These are phyloP conservation scores for Sporobolomyces pararoseus DNA, from an alignment of 768 basidiomycete species.

Conservation along the genomic window DNA sequence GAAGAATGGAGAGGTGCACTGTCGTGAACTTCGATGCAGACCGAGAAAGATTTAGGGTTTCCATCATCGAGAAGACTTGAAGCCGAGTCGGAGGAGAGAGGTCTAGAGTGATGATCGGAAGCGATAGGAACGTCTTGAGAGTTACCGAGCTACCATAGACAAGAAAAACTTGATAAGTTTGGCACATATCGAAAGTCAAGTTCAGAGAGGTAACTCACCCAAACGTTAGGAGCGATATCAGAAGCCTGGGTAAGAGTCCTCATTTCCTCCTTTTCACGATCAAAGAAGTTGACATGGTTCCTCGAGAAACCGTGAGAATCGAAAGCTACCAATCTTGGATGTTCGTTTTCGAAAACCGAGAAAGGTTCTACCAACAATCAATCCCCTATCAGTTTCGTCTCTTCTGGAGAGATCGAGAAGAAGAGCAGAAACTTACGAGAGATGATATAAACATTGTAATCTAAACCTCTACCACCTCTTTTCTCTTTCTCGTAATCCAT, in stretches of 20 bases:
- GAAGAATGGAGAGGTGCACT: conserved; percentile 53
- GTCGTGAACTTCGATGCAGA: conserved; percentile 85
- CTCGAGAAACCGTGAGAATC: conserved; percentile 45
- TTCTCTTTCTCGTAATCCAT: conserved; percentile 32
- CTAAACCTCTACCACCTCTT: conserved; percentile 7
- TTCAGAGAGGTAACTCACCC: conserved; percentile 40
- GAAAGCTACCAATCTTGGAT: conserved; percentile 49
- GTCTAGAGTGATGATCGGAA: not conserved
- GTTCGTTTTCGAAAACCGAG: conserved; percentile 47
- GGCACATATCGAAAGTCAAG: no score
- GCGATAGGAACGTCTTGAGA: conserved; percentile 68
- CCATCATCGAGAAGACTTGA: conserved; percentile 50
- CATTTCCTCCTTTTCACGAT: conserved; percentile 85
- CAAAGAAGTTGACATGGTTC: conserved; percentile 65
- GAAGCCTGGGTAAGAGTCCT: conserved; percentile 74
- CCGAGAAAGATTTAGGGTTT: conserved; percentile 64
- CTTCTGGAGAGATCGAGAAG: not conserved
- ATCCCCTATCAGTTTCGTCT: not conserved
- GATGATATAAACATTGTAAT: conserved; percentile 75
- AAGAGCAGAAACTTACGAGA: conserved; percentile 52
- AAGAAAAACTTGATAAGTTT: no score
- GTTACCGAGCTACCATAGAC: conserved; percentile 61
- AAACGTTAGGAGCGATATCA: conserved; percentile 58
- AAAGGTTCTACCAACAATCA: conserved; percentile 46
- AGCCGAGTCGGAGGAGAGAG: conserved; percentile 44